Conservation (phyloP, 495 filamentous ascomycete genomes). For the Penicillium mononematosum region DNA sequence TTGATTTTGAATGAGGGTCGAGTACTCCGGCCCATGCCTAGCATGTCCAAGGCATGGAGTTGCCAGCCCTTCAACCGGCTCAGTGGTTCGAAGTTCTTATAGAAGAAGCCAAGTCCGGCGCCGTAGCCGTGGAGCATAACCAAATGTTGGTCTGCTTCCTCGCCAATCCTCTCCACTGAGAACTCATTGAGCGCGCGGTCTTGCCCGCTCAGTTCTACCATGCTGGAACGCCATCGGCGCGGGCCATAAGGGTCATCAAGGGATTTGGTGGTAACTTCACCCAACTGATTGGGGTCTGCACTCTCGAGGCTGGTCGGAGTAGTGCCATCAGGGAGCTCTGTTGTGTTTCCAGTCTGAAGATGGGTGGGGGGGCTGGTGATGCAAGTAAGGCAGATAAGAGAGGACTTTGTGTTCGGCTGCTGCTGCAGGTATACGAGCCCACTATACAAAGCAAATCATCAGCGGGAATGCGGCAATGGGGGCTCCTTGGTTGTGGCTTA, state of each 20-base stretch:
- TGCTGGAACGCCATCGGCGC: slow-evolving; percentile 77
- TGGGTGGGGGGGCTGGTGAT: slow-evolving; percentile 69
- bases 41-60: slow-evolving; percentile 84
- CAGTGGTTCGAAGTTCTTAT: slow-evolving; percentile 91
- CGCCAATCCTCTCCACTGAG: slow-evolving; percentile 78
- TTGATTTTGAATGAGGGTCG: slow-evolving; percentile 80
- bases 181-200: slow-evolving; percentile 91
- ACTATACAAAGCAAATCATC: slow-evolving; percentile 49
- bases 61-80: slow-evolving; percentile 79
- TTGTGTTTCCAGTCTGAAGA: slow-evolving; percentile 58
- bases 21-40: slow-evolving; percentile 90
- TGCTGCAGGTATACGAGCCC: slow-evolving; percentile 78
- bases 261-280: slow-evolving; percentile 45
- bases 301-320: slow-evolving; percentile 42
- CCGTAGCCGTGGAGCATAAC: slow-evolving; percentile 98
- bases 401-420: slow-evolving; percentile 87
- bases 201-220: slow-evolving; percentile 81
- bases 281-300: slow-evolving; percentile 39
- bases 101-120: slow-evolving; percentile 93
- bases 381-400: slow-evolving; percentile 80
- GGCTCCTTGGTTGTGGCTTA: slow-evolving; percentile 36
- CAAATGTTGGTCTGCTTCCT: slow-evolving; percentile 75
- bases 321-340: slow-evolving; percentile 37
- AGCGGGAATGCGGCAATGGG: slow-evolving; percentile 6
- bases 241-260: slow-evolving; percentile 80